Conservation (phyloP, 805 yeast species). For the Debaryomyces castellii region DNA sequence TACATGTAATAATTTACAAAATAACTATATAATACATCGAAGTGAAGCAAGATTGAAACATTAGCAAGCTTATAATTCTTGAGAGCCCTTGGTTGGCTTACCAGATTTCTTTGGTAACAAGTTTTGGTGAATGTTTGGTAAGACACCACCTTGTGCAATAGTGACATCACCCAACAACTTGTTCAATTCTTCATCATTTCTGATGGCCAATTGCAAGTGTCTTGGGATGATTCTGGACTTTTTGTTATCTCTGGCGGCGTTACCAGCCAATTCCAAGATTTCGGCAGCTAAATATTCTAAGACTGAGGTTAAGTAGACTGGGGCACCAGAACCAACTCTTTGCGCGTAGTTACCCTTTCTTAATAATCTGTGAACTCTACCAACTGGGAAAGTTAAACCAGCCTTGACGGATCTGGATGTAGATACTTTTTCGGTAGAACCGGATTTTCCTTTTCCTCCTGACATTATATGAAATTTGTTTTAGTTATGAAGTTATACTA, state of each 20-base stretch:
- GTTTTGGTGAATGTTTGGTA: slow-evolving; percentile 50
- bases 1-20: slow-evolving; percentile 6
- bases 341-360: slow-evolving; percentile 53
- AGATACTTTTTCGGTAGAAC: slow-evolving; percentile 47
- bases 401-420: slow-evolving; percentile 51
- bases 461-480: slow-evolving; percentile 22
- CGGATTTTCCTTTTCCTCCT: slow-evolving; percentile 45
- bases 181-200: slow-evolving; percentile 53
- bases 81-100: slow-evolving; percentile 52
- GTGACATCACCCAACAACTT: slow-evolving; percentile 51
- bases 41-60: slow-evolving; percentile 8
- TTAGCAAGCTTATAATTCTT: slow-evolving; percentile 48
- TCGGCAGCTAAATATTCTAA: slow-evolving; percentile 51
- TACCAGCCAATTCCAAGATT: slow-evolving; percentile 52
- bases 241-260: slow-evolving; percentile 53
- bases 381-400: slow-evolving; percentile 51
- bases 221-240: slow-evolving; percentile 53
- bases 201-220: slow-evolving; percentile 52
- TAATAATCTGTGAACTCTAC: slow-evolving; percentile 51
- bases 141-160: slow-evolving; percentile 53
- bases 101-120: slow-evolving; percentile 57
- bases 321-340: slow-evolving; percentile 54
- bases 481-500: neutral
- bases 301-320: slow-evolving; percentile 50
- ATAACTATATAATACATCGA: slow-evolving; percentile 14